Percentiles rank a stretch among this genome's conserved stretches.
Conservation (phyloP, 345 rosid species). For the Balakata baccata region DNA sequence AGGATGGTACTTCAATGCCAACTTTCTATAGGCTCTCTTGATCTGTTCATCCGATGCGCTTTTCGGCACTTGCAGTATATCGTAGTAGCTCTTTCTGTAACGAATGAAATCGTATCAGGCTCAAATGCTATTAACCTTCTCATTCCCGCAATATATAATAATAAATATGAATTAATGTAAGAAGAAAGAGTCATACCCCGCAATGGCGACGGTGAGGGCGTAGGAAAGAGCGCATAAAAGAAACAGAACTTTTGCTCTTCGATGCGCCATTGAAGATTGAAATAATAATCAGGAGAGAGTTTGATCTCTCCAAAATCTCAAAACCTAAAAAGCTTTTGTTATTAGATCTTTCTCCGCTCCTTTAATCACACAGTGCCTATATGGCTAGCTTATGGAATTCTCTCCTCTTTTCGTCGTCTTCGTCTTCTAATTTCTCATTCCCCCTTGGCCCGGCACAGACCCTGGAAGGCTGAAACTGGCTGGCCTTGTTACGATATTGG, state of each 20-base stretch:
- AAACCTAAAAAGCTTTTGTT: background rate
- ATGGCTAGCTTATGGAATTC: background rate
- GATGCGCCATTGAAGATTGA: conserved; percentile 48
- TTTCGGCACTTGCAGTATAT: conserved; percentile 79
- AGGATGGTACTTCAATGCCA: conserved; percentile 97
- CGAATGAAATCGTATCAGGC: background rate
- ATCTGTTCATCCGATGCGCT: conserved; percentile 97
- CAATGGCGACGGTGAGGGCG: conserved; percentile 42
- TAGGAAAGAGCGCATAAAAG: conserved; percentile 51
- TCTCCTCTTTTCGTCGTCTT: background rate
- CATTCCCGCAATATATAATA: background rate
- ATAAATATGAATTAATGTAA: background rate
- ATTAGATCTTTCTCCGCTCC: background rate
- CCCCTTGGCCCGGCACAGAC: background rate
- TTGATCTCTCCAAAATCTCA: conserved; percentile 34
- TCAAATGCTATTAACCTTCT: background rate
- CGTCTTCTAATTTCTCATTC: background rate
- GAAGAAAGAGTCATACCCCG: conserved; percentile 44
- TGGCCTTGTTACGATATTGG: too few species aligned
- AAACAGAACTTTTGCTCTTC: conserved; percentile 38
- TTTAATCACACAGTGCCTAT: background rate
- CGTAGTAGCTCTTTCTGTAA: conserved; percentile 89
- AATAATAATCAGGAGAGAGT: conserved; percentile 35
- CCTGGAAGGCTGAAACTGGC: background rate
- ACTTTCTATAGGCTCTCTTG: conserved; percentile 93